A percentile compares a stretch with the other conserved stretches of the same genome.
phyloP scores from a whole-genome alignment of 768 basidiomycete species.

The Lactarius vividus region DNA sequence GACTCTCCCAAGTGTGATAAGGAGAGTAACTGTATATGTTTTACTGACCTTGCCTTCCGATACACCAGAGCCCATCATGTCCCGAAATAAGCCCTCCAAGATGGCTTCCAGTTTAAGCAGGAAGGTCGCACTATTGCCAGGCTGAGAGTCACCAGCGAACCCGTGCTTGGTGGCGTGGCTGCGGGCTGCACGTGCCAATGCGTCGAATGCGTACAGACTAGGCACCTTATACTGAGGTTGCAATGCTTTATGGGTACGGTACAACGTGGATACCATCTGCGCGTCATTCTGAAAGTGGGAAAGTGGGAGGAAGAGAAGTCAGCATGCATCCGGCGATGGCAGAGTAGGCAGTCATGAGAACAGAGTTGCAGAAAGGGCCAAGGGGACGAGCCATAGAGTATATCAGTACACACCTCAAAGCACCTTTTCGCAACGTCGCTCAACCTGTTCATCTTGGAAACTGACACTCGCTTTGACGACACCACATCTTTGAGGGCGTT shows the following conservation, averaged over 20 bases:
- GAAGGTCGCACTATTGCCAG: constrained; percentile 79
- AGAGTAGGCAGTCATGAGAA: not conserved
- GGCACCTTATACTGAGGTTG: constrained; percentile 67
- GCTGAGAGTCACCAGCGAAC: constrained; percentile 52
- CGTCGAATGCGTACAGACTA: constrained; percentile 93
- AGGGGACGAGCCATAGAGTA: not conserved
- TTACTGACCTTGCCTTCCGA: constrained; percentile 84
- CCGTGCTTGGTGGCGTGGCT: constrained; percentile 63
- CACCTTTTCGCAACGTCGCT: constrained; percentile 74
- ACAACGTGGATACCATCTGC: constrained; percentile 82
- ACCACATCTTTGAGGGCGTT: constrained; percentile 77
- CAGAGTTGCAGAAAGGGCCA: constrained; percentile 10
- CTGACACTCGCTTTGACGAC: constrained; percentile 77
- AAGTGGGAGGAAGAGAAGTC: constrained; percentile 1
- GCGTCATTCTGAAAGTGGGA: constrained; percentile 65
- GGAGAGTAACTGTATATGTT: constrained; percentile 20
- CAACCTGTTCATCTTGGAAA: constrained; percentile 76
- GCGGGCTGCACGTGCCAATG: constrained; percentile 81
- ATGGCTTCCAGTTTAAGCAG: constrained; percentile 87
- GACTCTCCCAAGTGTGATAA: constrained; percentile 17
- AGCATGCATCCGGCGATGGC: constrained; percentile 5
- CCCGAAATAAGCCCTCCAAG: constrained; percentile 84
- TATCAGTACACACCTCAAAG: constrained; percentile 57
- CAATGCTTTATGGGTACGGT: constrained; percentile 83
- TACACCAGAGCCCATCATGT: constrained; percentile 66